phyloP scores from a whole-genome alignment of 2,329 filamentous ascomycete species.

The Colletotrichum incanum region DNA sequence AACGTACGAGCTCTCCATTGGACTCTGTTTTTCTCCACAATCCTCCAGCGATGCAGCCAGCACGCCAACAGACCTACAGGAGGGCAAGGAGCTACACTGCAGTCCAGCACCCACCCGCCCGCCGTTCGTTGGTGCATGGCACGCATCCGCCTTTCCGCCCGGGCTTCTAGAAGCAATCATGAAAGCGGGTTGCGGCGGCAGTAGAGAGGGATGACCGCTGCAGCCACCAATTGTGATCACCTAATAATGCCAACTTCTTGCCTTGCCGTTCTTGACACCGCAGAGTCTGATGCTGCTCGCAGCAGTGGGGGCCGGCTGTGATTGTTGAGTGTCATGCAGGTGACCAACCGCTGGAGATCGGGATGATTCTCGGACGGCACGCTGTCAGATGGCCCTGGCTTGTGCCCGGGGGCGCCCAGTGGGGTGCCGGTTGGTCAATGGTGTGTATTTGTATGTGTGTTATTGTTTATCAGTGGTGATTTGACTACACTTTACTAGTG shows the following conservation, averaged over 20 bases:
- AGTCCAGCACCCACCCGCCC: conserved; percentile 16
- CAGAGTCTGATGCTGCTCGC: neutral
- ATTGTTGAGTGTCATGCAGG: conserved; percentile 32
- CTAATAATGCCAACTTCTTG: neutral
- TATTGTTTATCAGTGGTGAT: conserved; percentile 30
- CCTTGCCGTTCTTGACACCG: conserved; percentile 14
- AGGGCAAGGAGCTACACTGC: neutral
- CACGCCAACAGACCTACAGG: conserved; percentile 11
- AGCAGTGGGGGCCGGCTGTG: neutral
- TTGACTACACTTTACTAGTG: neutral
- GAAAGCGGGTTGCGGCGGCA: conserved; percentile 12
- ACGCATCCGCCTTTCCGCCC: conserved; percentile 22
- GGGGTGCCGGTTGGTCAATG: neutral
- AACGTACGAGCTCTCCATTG: neutral
- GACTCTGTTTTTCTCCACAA: conserved; percentile 7
- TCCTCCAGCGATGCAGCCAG: conserved; percentile 11
- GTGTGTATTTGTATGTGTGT: conserved; percentile 14
- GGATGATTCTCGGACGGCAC: conserved; percentile 24
- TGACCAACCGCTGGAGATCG: conserved; percentile 25
- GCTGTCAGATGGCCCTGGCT: conserved; percentile 7
- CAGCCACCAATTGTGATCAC: conserved; percentile 27
- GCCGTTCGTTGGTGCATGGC: conserved; percentile 9
- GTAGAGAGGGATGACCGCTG: conserved; percentile 32
- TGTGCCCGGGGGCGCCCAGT: neutral
- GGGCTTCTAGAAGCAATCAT: conserved; percentile 36